Evolutionary conservation across 2,329 filamentous ascomycete genomes (phyloP).

Genomic region (Penicillium sp.): DNA sequence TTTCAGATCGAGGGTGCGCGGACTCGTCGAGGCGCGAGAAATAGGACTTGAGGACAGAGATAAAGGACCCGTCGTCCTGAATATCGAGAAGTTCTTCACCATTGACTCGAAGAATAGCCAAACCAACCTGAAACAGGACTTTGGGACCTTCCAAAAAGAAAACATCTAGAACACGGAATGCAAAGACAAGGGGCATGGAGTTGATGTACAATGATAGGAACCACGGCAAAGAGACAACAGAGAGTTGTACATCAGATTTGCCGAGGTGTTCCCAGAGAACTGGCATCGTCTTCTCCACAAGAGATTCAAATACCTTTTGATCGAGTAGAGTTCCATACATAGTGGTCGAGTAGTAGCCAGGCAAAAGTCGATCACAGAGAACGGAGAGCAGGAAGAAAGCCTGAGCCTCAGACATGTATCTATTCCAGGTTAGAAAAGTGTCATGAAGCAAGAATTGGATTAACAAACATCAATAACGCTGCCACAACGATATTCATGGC

Average conservation of each 20-base stretch:
- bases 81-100: constrained; percentile 93
- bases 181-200: constrained; percentile 97
- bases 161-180: constrained; percentile 91
- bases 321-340: constrained; percentile 98
- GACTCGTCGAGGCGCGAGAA: constrained; percentile 91
- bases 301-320: constrained; percentile 92
- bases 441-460: background rate
- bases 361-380: constrained; percentile 84
- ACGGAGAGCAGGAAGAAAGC: constrained; percentile 91
- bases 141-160: constrained; percentile 98
- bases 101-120: constrained; percentile 96
- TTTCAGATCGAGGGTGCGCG: constrained; percentile 90
- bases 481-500: constrained; percentile 99
- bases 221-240: constrained; percentile 95
- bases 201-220: constrained; percentile 98
- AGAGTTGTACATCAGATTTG: constrained; percentile 93
- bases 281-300: constrained; percentile 99
- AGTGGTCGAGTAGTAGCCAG: constrained; percentile 95
- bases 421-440: constrained; percentile 31
- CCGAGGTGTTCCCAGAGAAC: constrained; percentile 97
- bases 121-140: constrained; percentile 90
- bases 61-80: constrained; percentile 90
- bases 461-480: constrained; percentile 74
- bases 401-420: constrained; percentile 92
- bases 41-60: constrained; percentile 90